Evolutionary conservation across 2,329 filamentous ascomycete species (phyloP).

Genomic region (Aspergillus pseudoglaucus): DNA sequence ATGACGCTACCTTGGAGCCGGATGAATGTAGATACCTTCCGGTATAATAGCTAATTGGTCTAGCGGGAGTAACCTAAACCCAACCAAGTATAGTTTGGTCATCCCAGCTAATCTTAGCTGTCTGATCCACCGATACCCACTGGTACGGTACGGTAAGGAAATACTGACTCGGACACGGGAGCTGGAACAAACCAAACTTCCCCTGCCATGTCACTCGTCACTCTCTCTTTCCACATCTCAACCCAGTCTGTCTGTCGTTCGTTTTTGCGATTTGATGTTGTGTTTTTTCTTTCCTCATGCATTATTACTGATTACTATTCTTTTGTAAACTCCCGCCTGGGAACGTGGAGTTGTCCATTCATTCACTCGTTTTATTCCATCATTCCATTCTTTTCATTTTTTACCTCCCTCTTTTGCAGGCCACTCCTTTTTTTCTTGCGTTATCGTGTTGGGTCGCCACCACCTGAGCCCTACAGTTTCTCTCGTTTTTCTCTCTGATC

Average conservation of each 20-base stretch:
- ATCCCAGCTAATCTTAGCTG: too few relatives aligned
- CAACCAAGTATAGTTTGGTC: too few relatives aligned
- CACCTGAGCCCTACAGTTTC: too few relatives aligned
- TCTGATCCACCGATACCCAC: too few relatives aligned
- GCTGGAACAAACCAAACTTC: background rate
- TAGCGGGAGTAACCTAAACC: too few relatives aligned
- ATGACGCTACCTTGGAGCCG: too few relatives aligned
- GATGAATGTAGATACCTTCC: too few relatives aligned
- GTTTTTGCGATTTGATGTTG: slow-evolving; percentile 6
- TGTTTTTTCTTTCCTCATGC: slow-evolving; percentile 9
- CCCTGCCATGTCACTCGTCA: slow-evolving; percentile 22
- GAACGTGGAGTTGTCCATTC: slow-evolving; percentile 1
- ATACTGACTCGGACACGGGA: too few relatives aligned
- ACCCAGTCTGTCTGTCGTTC: slow-evolving; percentile 16
- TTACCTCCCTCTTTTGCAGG: slow-evolving; percentile 11
- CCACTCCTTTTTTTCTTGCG: slow-evolving; percentile 8
- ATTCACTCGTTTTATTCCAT: slow-evolving; percentile 7
- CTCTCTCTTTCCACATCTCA: slow-evolving; percentile 16
- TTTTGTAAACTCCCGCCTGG: background rate
- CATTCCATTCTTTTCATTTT: slow-evolving; percentile 11
- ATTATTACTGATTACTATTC: background rate
- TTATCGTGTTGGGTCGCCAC: too few relatives aligned
- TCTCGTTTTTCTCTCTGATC: too few relatives aligned
- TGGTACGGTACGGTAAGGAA: too few relatives aligned
- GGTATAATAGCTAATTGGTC: too few relatives aligned